Conservation (phyloP, 2,329 filamentous ascomycete genomes). For the Fusarium armeniacum region DNA sequence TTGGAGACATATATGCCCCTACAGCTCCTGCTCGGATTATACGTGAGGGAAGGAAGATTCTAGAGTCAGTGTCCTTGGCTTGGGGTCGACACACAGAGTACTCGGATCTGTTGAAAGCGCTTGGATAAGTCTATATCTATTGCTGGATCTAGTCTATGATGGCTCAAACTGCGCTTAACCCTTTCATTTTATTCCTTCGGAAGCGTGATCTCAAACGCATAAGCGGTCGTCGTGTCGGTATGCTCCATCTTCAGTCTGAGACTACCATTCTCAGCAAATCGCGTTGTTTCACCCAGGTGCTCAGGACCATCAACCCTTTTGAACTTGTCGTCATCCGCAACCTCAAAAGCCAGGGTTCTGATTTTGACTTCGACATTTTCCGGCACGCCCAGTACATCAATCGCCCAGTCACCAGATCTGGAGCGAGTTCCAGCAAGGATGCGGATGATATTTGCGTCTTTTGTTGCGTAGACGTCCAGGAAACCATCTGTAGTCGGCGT, state of each 20-base stretch:
- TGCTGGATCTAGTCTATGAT: neutral
- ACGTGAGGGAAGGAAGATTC: slow-evolving; percentile 41
- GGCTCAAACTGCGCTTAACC: rapidly evolving
- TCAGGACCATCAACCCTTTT: neutral
- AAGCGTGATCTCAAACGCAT: slow-evolving; percentile 15
- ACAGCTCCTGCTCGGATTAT: slow-evolving; percentile 41
- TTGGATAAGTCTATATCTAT: neutral
- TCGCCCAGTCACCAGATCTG: slow-evolving; percentile 7
- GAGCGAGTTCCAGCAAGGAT: slow-evolving; percentile 13
- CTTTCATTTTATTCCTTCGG: neutral
- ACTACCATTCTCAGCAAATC: neutral
- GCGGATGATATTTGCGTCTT: neutral
- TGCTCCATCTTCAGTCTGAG: neutral
- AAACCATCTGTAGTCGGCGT: neutral
- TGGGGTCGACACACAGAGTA: slow-evolving; percentile 41
- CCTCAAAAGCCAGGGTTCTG: neutral
- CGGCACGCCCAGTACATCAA: neutral
- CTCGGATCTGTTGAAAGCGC: slow-evolving; percentile 1
- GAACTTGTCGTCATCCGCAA: neutral
- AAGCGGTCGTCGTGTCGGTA: slow-evolving; percentile 6
- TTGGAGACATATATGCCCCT: slow-evolving; percentile 62
- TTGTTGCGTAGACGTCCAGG: slow-evolving; percentile 20
- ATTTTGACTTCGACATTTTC: neutral
- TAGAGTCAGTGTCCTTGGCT: slow-evolving; percentile 28
- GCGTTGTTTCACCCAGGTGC: neutral